Evolutionary conservation across 495 filamentous ascomycete species (phyloP).

Genomic region (Podospora comata): DNA sequence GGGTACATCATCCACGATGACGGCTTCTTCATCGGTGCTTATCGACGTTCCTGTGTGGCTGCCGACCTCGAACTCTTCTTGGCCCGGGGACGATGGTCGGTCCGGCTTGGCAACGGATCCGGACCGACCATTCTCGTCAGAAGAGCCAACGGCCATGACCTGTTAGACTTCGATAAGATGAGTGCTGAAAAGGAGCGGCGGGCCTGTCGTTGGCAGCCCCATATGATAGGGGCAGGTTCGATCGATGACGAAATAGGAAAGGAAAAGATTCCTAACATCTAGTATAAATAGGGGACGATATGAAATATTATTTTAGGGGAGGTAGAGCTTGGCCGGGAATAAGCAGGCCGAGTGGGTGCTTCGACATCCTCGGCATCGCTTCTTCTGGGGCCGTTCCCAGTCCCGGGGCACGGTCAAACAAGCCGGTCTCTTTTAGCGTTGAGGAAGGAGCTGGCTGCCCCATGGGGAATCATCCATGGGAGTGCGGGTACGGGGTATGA

Average conservation of each 20-base stretch:
- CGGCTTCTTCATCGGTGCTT: slow-evolving; percentile 2
- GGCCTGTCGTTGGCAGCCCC: neutral
- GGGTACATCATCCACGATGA: neutral
- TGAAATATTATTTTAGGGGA: neutral
- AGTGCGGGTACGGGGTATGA: neutral
- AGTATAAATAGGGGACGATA: neutral
- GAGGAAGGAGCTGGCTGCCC: neutral
- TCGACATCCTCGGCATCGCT: slow-evolving; percentile 2
- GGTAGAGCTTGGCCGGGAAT: neutral
- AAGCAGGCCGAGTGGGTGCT: slow-evolving; percentile 5
- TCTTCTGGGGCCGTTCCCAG: neutral
- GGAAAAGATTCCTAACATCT: neutral
- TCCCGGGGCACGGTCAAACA: too few species aligned
- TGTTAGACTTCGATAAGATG: neutral
- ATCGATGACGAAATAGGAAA: neutral
- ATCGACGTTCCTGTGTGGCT: neutral
- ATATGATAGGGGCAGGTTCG: neutral
- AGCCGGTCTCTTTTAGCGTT: neutral
- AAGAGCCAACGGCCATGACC: neutral
- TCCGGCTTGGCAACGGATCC: neutral
- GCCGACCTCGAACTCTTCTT: neutral
- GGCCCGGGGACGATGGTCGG: neutral
- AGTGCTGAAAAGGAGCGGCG: neutral
- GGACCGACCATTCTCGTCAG: neutral
- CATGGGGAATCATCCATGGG: slow-evolving; percentile 1